These are phyloP conservation scores for Aspergillus sp. DNA, from an alignment of 2,329 filamentous ascomycete species.

Conservation along the genomic window DNA sequence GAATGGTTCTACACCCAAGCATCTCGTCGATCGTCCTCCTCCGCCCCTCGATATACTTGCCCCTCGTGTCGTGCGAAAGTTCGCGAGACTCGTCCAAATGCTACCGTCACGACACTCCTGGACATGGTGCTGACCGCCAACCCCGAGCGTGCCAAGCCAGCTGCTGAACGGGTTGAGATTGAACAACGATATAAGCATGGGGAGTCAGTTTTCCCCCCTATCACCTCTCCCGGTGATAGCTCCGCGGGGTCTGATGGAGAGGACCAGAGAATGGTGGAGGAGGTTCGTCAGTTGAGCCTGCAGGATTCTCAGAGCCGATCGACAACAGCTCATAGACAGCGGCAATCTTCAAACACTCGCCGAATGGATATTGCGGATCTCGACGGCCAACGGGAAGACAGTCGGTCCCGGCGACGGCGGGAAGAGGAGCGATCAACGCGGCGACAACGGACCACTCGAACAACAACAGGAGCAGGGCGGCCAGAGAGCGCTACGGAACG, in stretches of 20 bases:
- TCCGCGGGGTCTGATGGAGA: constrained; percentile 51
- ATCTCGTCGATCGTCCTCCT: constrained; percentile 49
- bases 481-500: constrained; percentile 30
- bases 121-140: constrained; percentile 84
- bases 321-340: constrained; percentile 26
- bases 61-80: constrained; percentile 87
- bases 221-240: constrained; percentile 37
- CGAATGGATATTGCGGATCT: constrained; percentile 40
- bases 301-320: constrained; percentile 40
- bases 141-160: constrained; percentile 69
- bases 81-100: constrained; percentile 84
- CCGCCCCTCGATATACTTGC: constrained; percentile 70
- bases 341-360: constrained; percentile 25
- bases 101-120: constrained; percentile 82
- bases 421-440: constrained; percentile 35
- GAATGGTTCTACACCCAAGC: constrained; percentile 92
- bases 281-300: constrained; percentile 72
- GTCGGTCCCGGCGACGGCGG: constrained; percentile 34
- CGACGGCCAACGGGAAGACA: constrained; percentile 40
- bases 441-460: constrained; percentile 21
- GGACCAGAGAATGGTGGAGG: constrained; percentile 68
- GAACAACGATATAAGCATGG: constrained; percentile 74
- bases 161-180: constrained; percentile 74
- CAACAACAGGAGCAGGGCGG: constrained; percentile 12
- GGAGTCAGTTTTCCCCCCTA: constrained; percentile 74